Evolutionary conservation across 2,329 filamentous ascomycete species (phyloP), one percentile per base, ranked within the genome.

Genomic region (Cercospora sesami): DNA sequence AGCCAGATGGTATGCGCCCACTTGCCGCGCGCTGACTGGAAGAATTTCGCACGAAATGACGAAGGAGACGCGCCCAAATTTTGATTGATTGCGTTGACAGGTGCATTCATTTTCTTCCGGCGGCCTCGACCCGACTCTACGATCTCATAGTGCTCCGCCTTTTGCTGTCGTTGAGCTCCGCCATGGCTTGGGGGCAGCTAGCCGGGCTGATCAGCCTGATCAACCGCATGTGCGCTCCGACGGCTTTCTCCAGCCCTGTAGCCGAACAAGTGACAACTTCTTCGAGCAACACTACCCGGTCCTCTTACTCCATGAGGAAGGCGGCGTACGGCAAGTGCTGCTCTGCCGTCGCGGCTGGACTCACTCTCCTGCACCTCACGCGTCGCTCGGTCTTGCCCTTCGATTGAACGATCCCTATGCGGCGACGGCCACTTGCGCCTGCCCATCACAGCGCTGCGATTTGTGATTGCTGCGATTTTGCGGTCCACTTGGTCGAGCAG

Each of bases 251-350:
- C 61, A 39, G 45, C 14, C 61, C 28, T 62, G 36, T 23, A 62
- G 39, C 39, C 39, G 45, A 16, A 62, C n/a, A 21, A 63, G 45
- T 28, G 48, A n/a, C 45, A 9, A n/a, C 45, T 57, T 31, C 30
- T 26, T 42, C 9, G 14, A 39, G 28, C 16, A 31, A 21, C 61
- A 63, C 5, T 36, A 23, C 5, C 61, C 48, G 61, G 21, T 57
- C 42, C 30, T 48, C 60, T 45, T 62, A 16, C 60, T 62, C 60
- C 60, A 48, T 62, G 45, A 53, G 61, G 16, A 5, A 63, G 48
- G 28, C 51, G 60, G 60, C 39, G 26, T 18, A 23, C 42, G 26
- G 60, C 42, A 53, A 48, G 45, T 51, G 60, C 48, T 45, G 14
- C 28, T 33, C 23, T 61, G 31, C 31, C 36, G 59, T 33, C 36